Evolutionary conservation across 148 eudicot species (phyloP).

Genomic region (Chenopodium suecicum): DNA sequence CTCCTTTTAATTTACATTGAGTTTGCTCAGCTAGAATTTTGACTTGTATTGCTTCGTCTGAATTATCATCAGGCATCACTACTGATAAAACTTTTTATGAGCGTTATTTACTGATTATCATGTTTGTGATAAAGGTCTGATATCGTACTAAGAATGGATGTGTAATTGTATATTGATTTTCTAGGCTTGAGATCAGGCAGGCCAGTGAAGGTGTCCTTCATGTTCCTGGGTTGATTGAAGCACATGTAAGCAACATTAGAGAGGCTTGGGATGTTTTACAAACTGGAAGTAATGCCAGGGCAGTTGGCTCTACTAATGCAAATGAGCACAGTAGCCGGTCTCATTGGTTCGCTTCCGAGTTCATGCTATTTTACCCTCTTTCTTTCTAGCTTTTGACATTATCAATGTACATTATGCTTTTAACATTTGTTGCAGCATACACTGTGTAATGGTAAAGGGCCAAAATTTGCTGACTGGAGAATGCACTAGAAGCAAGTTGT

Average conservation of each 20-base stretch:
- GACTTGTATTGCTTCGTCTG: neutral
- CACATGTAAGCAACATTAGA: conserved; percentile 66
- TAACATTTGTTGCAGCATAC: conserved; percentile 58
- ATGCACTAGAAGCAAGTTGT: conserved; percentile 85
- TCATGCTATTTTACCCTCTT: neutral
- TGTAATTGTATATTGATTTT: conserved; percentile 1
- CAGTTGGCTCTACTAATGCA: conserved; percentile 88
- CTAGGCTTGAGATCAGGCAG: conserved; percentile 91
- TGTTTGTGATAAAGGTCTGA: neutral
- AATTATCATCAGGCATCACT: too few species aligned
- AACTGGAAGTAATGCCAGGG: conserved; percentile 85
- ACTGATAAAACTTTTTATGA: neutral
- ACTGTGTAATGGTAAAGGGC: conserved; percentile 94
- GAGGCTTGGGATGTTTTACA: conserved; percentile 89
- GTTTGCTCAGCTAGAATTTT: neutral
- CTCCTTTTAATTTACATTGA: neutral
- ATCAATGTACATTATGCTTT: neutral
- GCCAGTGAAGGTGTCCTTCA: conserved; percentile 76
- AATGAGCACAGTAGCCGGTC: conserved; percentile 98
- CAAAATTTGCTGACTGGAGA: conserved; percentile 80
- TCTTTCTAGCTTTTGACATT: neutral
- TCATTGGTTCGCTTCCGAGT: conserved; percentile 60
- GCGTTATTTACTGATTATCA: neutral
- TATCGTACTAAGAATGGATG: neutral
- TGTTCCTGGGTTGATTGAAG: conserved; percentile 93